Percentiles rank a stretch among this genome's conserved stretches.
phyloP scores from a whole-genome alignment of 257 asterid genomes.

The Solanum chiquidenum region DNA sequence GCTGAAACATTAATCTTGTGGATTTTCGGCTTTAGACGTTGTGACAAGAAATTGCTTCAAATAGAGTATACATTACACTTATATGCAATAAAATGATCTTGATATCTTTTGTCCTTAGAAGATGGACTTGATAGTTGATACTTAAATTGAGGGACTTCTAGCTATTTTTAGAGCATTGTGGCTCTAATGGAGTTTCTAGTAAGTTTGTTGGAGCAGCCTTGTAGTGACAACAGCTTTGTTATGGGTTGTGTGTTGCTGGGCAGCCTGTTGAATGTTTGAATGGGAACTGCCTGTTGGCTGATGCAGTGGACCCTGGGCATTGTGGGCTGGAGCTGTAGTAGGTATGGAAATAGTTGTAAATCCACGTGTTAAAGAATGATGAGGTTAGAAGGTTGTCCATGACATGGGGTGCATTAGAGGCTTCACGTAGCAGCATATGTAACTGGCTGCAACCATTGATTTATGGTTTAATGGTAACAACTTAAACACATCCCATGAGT shows the following conservation, averaged over 20 bases:
- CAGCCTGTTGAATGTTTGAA: background rate
- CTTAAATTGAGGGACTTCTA: background rate
- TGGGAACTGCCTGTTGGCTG: background rate
- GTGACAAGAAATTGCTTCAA: background rate
- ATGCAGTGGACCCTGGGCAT: background rate
- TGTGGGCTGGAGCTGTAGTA: background rate
- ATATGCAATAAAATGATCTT: too few relatives aligned
- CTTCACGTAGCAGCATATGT: background rate
- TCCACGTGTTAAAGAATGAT: background rate
- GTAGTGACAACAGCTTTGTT: background rate
- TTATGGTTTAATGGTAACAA: background rate
- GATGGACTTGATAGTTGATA: background rate
- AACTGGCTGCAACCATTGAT: background rate
- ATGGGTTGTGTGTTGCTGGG: background rate
- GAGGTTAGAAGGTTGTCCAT: background rate
- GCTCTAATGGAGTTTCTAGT: background rate
- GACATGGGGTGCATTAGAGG: background rate
- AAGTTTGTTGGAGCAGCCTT: background rate
- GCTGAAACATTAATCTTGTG: background rate
- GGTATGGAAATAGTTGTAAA: background rate
- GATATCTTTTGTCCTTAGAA: background rate
- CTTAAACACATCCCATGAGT: background rate
- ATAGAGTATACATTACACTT: background rate
- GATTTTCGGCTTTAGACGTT: background rate
- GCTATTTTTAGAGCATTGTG: background rate